These are phyloP conservation scores for Achaetomium macrosporum DNA, from an alignment of 2,329 filamentous ascomycete species.

Conservation along the genomic window DNA sequence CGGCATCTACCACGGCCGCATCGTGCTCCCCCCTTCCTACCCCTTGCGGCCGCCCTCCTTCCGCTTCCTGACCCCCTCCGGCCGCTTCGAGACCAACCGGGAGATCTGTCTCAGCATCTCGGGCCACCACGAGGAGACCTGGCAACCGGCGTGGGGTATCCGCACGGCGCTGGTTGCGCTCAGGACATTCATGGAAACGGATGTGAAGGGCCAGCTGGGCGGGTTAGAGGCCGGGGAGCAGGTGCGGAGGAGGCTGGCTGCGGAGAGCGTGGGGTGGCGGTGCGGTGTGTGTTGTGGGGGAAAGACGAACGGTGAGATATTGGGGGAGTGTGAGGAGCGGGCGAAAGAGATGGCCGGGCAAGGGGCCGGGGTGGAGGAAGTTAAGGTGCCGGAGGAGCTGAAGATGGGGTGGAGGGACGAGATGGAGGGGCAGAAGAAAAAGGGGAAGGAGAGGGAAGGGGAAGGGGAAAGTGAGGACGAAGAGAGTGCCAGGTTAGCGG, in stretches of 20 bases:
- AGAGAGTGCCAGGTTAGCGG: constrained; percentile 47
- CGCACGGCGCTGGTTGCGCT: constrained; percentile 78
- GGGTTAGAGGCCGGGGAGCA: constrained; percentile 71
- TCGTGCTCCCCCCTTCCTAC: constrained; percentile 82
- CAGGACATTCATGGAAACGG: constrained; percentile 87
- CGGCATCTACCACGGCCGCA: constrained; percentile 93
- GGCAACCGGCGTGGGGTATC: constrained; percentile 97
- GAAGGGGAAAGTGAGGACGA: constrained; percentile 26
- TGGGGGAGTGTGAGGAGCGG: constrained; percentile 61
- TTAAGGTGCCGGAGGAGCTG: constrained; percentile 49
- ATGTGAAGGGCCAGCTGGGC: constrained; percentile 80
- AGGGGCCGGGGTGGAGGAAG: constrained; percentile 32
- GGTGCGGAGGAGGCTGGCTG: constrained; percentile 63
- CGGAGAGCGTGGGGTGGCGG: constrained; percentile 57
- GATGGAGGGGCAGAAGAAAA: constrained; percentile 37
- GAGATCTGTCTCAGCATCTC: constrained; percentile 94
- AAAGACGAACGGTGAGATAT: constrained; percentile 66
- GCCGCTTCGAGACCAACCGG: constrained; percentile 91
- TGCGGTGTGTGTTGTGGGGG: constrained; percentile 67
- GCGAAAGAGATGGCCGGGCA: constrained; percentile 33
- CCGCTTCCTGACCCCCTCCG: constrained; percentile 86
- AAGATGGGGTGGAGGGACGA: constrained; percentile 70
- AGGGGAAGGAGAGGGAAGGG: neutral
- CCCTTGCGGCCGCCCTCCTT: constrained; percentile 91
- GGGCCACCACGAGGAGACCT: constrained; percentile 95